phyloP scores from a whole-genome alignment of 441 rosid species.

The Erodium moschatum region DNA sequence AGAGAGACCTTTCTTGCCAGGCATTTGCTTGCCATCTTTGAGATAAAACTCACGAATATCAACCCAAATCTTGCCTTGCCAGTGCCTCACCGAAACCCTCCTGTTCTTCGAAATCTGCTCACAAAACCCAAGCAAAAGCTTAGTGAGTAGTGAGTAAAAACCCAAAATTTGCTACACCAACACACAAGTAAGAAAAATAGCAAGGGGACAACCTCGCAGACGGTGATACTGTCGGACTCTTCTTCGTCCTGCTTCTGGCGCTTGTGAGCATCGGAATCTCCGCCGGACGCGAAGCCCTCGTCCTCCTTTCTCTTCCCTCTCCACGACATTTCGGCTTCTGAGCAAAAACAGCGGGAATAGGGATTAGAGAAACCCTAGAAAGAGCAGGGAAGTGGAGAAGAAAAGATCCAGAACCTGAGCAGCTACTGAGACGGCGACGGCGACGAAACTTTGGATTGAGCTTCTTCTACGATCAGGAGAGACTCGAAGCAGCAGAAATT shows the following conservation, averaged over 20 bases:
- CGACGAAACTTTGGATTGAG: background rate
- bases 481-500: background rate
- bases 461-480: background rate
- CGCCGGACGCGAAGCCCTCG: constrained; percentile 4
- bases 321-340: constrained; percentile 9
- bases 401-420: background rate
- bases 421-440: background rate
- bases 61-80: constrained; percentile 69
- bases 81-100: constrained; percentile 74
- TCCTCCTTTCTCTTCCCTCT: constrained; percentile 11
- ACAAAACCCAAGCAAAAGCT: background rate
- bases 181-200: too few relatives aligned
- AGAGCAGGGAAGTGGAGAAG: background rate
- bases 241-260: constrained; percentile 7
- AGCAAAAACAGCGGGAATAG: background rate
- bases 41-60: constrained; percentile 86
- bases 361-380: constrained; percentile 3
- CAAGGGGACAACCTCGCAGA: constrained; percentile 1
- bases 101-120: constrained; percentile 71
- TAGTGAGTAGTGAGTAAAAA: constrained; percentile 7
- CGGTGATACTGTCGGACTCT: constrained; percentile 2
- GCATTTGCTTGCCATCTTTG: constrained; percentile 71
- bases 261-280: background rate
- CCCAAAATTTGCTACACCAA: constrained; percentile 9
- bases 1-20: constrained; percentile 71